Base-by-base conservation (phyloP, 2,329 filamentous ascomycete genomes). In the Xylariaceae sp. region DNA sequence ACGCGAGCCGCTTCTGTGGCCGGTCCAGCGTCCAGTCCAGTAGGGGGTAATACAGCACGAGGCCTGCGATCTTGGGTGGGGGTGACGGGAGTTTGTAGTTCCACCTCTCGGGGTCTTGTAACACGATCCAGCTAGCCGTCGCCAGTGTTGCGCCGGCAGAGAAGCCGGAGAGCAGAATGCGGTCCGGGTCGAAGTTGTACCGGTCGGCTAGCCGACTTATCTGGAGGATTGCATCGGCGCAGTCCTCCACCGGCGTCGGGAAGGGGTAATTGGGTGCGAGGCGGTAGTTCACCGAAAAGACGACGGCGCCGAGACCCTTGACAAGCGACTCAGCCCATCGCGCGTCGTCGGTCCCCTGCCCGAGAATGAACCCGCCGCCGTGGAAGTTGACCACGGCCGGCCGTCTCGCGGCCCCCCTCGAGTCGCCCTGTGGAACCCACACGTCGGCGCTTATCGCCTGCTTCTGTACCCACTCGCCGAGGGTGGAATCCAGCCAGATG, bases 251-350 rank as follows among this genome's bases (percentile, higher is more conserved):
- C 0, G 77, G 71, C 1, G 73, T 74, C 0, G 80, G 80, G 53
- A 81, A 83, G 0, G 78, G 78, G 48, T 76, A 68, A 47, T 73
- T 71, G 0, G 81, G 81, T 0, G 79, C 78, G 2, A 83, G 69
- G 12, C 81, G 72, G 54, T 85, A 85, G 55, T 81, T 78, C 43
- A 83, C 76, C 2, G 71, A 75, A 46, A 83, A 73, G 38, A 81
- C 70, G 15, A 83, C 66, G 17, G 74, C 77, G 36, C 75, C 68
- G 6, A 76, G 60, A 1, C 66, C 60, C 13, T 68, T 59, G 38
- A 74, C 62, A 12, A 78, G 70, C 11, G 67, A 60, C 3, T 69
- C 64, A 3, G 71, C 74, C 70, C 77, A 83, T 30, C 74, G 68
- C 12, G 75, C 70, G 51, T 83, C 79, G 52, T 83, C 76, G 5